Base-by-base conservation (phyloP, 2,329 filamentous ascomycete species). In the Orbilia quercus region DNA sequence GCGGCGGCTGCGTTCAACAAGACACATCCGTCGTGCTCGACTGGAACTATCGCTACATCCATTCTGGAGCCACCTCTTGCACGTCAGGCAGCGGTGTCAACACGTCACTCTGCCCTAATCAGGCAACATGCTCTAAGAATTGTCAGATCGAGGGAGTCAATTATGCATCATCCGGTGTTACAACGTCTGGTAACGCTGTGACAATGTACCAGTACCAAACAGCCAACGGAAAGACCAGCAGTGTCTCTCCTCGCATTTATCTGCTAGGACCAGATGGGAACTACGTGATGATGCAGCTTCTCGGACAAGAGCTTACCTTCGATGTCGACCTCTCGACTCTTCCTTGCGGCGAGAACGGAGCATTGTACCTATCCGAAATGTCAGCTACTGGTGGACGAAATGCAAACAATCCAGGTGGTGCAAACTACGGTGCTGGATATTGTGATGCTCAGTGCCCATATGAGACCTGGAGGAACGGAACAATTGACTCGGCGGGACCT, bases 401-500 rank as follows among this genome's bases (percentile, higher is more conserved):
- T 36, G 36, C 65, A 16, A 47, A 74, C 73, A 81, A 81, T 77
- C 79, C 80, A 40, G 83, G 80, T 34, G 83, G 83, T 62, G 83
- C 83, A 36, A 80, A 82, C 50, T 83, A 82, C 51, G 83, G 83
- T 14, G 82, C 82, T 4, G 83, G 83, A 18, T 84, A 84, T 78
- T 84, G 83, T 63, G 81, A 82, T 69, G 79, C 80, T 4, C 80
- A 82, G 74, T 82, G 81, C 75, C 81, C 77, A 25, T 77, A 79
- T 11, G 80, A 80, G 28, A 79, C 79, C 0, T 82, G 78, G 77
- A 78, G 80, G 20, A 78, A 81, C 55, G 80, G 80, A 31, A 79
- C 79, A 51, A 79, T 81, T 82, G 58, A 80, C 78, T 25, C 78
- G 80, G 48, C 47, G 1, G 69, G 69, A 1, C 20, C 60, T 22